Conservation (phyloP, 176 grass and related monocot genomes). For the Rhynchospora breviuscula region DNA sequence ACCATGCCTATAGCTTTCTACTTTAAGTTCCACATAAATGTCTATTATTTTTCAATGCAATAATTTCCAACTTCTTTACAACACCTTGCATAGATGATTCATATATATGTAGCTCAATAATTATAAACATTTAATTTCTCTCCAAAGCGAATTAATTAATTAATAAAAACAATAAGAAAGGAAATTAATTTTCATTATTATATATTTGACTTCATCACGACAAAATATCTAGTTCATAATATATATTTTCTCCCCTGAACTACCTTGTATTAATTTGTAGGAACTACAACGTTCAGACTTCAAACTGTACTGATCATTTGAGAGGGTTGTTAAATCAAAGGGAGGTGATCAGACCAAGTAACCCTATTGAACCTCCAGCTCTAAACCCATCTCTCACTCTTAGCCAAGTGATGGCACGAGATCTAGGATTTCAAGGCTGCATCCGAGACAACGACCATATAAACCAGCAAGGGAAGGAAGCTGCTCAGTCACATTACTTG, state of each 20-base stretch:
- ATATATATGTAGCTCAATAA: background rate
- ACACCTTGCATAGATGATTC: background rate
- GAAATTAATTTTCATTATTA: background rate
- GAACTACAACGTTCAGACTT: constrained; percentile 28
- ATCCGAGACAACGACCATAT: constrained; percentile 20
- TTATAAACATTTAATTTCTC: background rate
- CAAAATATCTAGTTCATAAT: background rate
- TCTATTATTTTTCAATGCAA: background rate
- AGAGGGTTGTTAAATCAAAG: constrained; percentile 33
- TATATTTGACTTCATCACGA: no score
- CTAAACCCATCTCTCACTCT: constrained; percentile 30
- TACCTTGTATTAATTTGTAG: constrained; percentile 20
- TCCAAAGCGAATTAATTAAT: background rate
- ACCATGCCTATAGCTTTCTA: constrained; percentile 17
- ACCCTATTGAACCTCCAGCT: constrained; percentile 19
- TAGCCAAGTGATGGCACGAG: constrained; percentile 58
- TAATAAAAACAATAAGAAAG: no score
- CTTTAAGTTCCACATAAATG: background rate
- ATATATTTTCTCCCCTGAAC: background rate
- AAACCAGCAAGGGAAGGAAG: constrained; percentile 10
- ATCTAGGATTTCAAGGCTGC: constrained; percentile 65
- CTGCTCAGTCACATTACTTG: constrained; percentile 8
- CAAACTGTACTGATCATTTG: constrained; percentile 28
- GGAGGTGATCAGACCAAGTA: constrained; percentile 20
- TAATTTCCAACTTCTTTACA: background rate